Evolutionary conservation across 2,329 filamentous ascomycete species (phyloP).

Genomic region (Phaeosphaeria sp.): DNA sequence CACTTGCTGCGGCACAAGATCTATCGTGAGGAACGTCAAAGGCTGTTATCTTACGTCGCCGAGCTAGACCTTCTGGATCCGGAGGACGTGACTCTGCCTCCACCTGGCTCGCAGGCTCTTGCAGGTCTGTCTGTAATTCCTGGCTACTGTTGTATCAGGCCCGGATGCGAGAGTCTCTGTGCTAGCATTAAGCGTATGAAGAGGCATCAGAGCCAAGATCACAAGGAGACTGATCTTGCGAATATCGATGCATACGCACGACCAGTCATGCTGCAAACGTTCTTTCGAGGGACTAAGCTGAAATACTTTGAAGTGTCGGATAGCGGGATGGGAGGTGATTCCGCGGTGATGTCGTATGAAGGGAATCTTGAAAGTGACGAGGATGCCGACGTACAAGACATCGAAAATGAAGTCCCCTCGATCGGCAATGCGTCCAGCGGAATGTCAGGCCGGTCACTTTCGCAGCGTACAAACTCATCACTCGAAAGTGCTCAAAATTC

Average conservation of each 20-base stretch:
- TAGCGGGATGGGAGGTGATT: neutral
- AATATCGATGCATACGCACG: constrained; percentile 7
- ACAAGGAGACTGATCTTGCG: constrained; percentile 19
- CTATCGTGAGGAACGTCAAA: constrained; percentile 42
- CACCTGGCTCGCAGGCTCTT: neutral
- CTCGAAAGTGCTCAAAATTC: neutral
- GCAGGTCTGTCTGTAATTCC: constrained; percentile 32
- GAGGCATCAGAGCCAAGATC: constrained; percentile 39
- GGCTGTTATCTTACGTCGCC: constrained; percentile 30
- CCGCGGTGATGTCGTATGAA: neutral
- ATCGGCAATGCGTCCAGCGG: neutral
- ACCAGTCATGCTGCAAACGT: constrained; percentile 43
- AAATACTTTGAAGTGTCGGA: constrained; percentile 47
- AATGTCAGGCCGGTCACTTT: neutral
- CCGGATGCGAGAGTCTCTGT: constrained; percentile 38
- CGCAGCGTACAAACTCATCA: neutral
- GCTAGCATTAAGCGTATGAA: constrained; percentile 47
- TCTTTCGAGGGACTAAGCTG: constrained; percentile 49
- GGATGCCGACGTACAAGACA: neutral
- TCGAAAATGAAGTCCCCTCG: neutral
- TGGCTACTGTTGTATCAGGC: constrained; percentile 37
- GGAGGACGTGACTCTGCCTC: constrained; percentile 35
- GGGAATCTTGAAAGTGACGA: neutral
- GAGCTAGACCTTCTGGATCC: constrained; percentile 40
- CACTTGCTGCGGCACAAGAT: constrained; percentile 50